Base-by-base conservation (phyloP, 805 yeast genomes). In the Cyberlindnera meyerae region DNA sequence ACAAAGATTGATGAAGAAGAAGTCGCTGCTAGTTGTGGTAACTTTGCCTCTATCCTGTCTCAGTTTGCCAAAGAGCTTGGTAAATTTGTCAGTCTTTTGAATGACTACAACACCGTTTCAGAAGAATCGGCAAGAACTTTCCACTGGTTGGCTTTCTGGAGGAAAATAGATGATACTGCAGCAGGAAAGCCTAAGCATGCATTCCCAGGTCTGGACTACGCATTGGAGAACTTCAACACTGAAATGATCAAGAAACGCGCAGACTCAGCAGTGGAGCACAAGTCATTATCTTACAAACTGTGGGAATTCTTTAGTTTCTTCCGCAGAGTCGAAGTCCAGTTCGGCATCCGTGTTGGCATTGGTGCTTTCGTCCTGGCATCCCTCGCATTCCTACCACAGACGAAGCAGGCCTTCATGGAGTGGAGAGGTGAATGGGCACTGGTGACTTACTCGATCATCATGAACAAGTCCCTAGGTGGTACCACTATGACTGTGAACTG, bases 351-450 rank as follows among this genome's bases (percentile, higher is more conserved):
- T 29, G 94, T 84, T 11, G 93, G 88, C 0, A 51, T 83, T 11
- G 95, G 95, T 1, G 82, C 90, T 0, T 66, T 81, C 36, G 61
- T 72, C 5, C 60, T 85, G 20, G 77, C 88, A 0, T 47, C 73
- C 0, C 77, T 86, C 37, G 94, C 94, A 2, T 84, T 77, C 48
- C 51, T 74, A 18, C 78, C 79, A 3, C 52, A 55, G 11, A 75
- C 87, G 0, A 65, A 78, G 34, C 63, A 65, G 5, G 43, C 54
- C 1, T 86, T 84, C 49, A 69, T 62, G 31, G 68, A 65, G 28
- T 83, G 86, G 87, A 62, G 89, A 45, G 81, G 82, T 12, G 95
- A 85, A 55, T 85, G 95, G 95, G 79, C 87, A 0, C 60, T 85
- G 26, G 83, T 82, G n/a, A 79, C 88, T 0, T 85, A 77, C 48